Evolutionary conservation across 2,329 filamentous ascomycete species (phyloP).

Genomic region (Paraphoma sp.): DNA sequence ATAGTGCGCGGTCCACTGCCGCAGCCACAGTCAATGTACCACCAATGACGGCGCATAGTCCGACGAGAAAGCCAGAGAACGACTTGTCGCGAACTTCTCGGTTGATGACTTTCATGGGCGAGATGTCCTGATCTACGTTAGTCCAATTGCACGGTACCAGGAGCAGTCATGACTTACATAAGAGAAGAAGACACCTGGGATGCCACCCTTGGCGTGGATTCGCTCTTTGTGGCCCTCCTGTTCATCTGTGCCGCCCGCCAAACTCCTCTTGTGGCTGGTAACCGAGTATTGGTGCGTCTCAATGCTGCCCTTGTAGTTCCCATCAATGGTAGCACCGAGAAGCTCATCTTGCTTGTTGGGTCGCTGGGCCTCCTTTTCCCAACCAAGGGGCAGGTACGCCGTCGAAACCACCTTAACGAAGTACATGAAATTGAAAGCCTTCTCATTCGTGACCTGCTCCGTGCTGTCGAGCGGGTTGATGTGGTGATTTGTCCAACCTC

Average conservation of each 20-base stretch:
- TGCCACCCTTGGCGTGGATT: conserved; percentile 86
- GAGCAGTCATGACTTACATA: conserved; percentile 70
- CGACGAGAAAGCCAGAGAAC: conserved; percentile 90
- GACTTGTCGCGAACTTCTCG: conserved; percentile 88
- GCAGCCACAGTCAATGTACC: conserved; percentile 96
- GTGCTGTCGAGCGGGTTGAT: conserved; percentile 87
- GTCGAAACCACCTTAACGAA: conserved; percentile 98
- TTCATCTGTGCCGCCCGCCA: conserved; percentile 82
- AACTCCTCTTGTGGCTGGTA: conserved; percentile 91
- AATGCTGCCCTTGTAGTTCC: conserved; percentile 79
- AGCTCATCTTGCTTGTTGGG: conserved; percentile 58
- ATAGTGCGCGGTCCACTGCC: conserved; percentile 87
- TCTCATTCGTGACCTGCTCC: conserved; percentile 77
- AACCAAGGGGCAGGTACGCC: conserved; percentile 90
- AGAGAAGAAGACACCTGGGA: conserved; percentile 97
- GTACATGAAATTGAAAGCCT: conserved; percentile 97
- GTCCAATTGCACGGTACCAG: not conserved
- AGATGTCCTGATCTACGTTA: conserved; percentile 79
- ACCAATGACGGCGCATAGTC: conserved; percentile 91
- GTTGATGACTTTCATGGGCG: conserved; percentile 99
- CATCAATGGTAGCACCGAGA: conserved; percentile 48
- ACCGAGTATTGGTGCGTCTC: conserved; percentile 99
- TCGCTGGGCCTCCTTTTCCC: conserved; percentile 65
- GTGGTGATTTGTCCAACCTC: conserved; percentile 85
- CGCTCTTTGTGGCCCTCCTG: conserved; percentile 92